A percentile compares a stretch with the other conserved stretches of the same genome.
Evolutionary conservation across 2,329 filamentous ascomycete genomes (phyloP).

Genomic region (Cryphonectria nitschkei): DNA sequence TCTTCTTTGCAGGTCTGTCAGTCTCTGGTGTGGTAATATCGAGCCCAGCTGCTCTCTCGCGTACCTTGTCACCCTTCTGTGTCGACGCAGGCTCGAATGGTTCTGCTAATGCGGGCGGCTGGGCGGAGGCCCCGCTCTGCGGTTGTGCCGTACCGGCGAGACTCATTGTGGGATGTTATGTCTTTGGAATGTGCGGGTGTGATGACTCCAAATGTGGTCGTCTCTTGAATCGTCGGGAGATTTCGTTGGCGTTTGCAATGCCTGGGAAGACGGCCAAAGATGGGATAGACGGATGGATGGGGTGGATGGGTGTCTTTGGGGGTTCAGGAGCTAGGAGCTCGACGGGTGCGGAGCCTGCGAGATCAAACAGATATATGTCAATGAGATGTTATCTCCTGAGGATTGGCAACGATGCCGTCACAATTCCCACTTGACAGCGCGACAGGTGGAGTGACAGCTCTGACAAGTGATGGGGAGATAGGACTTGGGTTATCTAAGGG

Average conservation of each 20-base stretch:
- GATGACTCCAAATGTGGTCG: constrained; percentile 9
- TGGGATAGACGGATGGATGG: constrained; percentile 1
- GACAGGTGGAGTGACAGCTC: constrained; percentile 17
- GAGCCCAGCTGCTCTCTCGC: constrained; percentile 35
- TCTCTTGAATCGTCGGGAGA: constrained; percentile 8
- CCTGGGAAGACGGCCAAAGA: constrained; percentile 13
- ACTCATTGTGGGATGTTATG: constrained; percentile 34
- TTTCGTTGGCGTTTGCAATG: constrained; percentile 13
- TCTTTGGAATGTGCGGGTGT: constrained; percentile 2
- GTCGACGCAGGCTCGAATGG: constrained; percentile 31
- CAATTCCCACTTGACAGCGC: constrained; percentile 15
- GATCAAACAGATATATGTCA: constrained; percentile 26
- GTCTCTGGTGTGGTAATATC: constrained; percentile 35
- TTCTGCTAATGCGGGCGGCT: constrained; percentile 35
- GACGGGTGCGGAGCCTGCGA: constrained; percentile 20
- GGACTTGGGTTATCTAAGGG: not conserved
- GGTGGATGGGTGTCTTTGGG: constrained; percentile 11
- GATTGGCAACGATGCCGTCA: constrained; percentile 13
- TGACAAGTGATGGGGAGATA: constrained; percentile 10
- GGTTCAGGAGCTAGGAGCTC: constrained; percentile 9
- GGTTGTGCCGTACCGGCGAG: constrained; percentile 33
- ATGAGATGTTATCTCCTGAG: constrained; percentile 18
- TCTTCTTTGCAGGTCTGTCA: constrained; percentile 39
- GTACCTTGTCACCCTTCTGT: constrained; percentile 39
- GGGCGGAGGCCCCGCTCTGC: constrained; percentile 36